Percentiles rank a stretch among this genome's conserved stretches.
These are phyloP conservation scores for Botrytis sinoallii DNA, from an alignment of 2,329 filamentous ascomycete genomes.

Conservation along the genomic window DNA sequence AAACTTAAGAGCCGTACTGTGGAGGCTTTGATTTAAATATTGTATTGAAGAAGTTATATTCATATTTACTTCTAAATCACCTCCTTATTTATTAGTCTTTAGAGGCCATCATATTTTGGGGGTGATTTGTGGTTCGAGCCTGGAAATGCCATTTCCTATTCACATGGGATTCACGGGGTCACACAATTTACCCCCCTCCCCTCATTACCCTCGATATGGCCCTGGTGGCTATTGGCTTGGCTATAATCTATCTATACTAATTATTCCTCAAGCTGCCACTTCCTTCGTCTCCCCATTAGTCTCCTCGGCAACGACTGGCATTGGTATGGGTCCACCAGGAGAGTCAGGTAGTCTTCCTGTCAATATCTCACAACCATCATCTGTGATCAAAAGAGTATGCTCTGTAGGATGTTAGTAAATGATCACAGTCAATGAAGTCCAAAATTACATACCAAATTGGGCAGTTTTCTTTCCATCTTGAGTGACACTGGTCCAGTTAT, in stretches of 20 bases:
- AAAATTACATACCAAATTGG: constrained; percentile 70
- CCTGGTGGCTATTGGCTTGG: neutral
- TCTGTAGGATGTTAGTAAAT: constrained; percentile 47
- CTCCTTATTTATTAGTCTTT: neutral
- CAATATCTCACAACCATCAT: constrained; percentile 76
- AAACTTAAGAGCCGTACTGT: neutral
- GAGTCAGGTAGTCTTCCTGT: constrained; percentile 63
- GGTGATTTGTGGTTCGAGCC: neutral
- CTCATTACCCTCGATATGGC: neutral
- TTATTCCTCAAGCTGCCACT: constrained; percentile 4
- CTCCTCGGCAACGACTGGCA: constrained; percentile 25
- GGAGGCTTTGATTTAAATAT: neutral
- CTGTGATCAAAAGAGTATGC: constrained; percentile 80
- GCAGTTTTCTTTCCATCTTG: constrained; percentile 85
- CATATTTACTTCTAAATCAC: neutral
- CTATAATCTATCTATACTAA: neutral
- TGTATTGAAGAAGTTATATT: neutral
- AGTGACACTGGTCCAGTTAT: constrained; percentile 97
- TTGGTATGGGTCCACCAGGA: constrained; percentile 66
- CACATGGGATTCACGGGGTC: neutral
- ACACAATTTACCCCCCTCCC: neutral
- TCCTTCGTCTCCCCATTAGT: constrained; percentile 21
- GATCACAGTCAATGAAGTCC: neutral
- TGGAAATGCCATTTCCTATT: neutral
- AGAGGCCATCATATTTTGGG: neutral